These are phyloP conservation scores for Solanum rostratum DNA, from an alignment of 257 asterid genomes.

Conservation along the genomic window DNA sequence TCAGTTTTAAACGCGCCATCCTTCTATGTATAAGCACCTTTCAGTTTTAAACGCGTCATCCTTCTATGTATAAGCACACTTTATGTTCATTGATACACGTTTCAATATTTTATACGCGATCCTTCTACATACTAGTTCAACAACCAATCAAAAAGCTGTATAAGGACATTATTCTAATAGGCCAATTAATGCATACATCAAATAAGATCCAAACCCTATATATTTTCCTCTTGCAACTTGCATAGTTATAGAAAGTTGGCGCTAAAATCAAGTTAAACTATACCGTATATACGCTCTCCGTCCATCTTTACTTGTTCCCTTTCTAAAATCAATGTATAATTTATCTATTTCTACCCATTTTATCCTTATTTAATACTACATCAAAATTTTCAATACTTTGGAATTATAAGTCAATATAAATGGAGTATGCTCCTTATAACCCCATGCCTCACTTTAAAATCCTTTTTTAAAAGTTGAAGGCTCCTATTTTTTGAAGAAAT, in stretches of 20 bases:
- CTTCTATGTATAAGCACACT: neutral
- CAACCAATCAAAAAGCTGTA: neutral
- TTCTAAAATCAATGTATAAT: too few relatives aligned
- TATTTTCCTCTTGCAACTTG: neutral
- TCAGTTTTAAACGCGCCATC: neutral
- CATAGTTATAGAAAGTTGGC: neutral
- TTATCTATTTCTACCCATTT: too few relatives aligned
- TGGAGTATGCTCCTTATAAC: too few relatives aligned
- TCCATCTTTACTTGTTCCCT: too few relatives aligned
- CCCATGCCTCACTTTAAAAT: too few relatives aligned
- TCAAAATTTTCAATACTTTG: too few relatives aligned
- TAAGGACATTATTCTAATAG: neutral
- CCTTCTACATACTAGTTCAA: neutral
- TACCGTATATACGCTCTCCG: neutral
- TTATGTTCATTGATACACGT: neutral
- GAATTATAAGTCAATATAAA: too few relatives aligned
- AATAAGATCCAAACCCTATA: neutral
- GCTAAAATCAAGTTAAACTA: neutral
- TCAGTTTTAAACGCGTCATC: too few relatives aligned
- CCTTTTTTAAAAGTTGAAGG: too few relatives aligned
- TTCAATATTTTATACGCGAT: neutral
- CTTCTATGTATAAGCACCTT: too few relatives aligned
- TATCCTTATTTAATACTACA: too few relatives aligned
- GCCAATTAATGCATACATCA: neutral
- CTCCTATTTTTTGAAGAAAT: too few relatives aligned